Percentiles rank a stretch among this genome's conserved stretches.
phyloP scores from a whole-genome alignment of 2,329 filamentous ascomycete genomes.

The Clarireedia monteithiana region DNA sequence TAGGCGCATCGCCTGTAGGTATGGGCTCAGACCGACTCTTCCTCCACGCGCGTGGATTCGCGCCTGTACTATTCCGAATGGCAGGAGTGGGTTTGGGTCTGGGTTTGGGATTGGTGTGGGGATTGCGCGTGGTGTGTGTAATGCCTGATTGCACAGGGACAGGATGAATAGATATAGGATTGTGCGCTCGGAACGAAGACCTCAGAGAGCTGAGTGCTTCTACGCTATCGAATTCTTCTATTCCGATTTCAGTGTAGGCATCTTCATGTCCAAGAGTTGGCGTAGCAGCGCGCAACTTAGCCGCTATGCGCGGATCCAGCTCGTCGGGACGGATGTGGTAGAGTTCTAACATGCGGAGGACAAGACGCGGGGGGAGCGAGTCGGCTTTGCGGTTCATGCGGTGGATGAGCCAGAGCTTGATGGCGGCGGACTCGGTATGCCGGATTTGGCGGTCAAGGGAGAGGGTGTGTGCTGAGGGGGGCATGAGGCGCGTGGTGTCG shows the following conservation, averaged over 20 bases:
- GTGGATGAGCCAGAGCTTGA: constrained; percentile 19
- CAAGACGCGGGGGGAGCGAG: constrained; percentile 16
- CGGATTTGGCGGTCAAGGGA: constrained; percentile 4
- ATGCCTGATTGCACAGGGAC: no score
- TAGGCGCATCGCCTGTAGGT: no score
- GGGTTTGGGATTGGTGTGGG: background rate
- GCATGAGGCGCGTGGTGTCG: constrained; percentile 17
- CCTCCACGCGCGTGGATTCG: background rate
- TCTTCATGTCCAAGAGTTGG: no score
- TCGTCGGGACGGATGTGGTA: constrained; percentile 21
- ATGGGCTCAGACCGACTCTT: background rate
- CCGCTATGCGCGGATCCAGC: constrained; percentile 12
- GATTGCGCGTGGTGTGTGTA: background rate
- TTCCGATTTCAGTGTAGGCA: no score
- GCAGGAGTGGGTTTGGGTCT: background rate
- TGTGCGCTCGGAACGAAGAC: background rate
- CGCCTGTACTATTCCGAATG: background rate
- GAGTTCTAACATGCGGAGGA: constrained; percentile 18
- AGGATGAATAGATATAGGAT: no score
- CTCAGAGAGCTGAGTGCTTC: background rate
- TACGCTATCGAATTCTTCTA: background rate
- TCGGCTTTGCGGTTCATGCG: constrained; percentile 22
- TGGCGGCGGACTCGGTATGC: constrained; percentile 15
- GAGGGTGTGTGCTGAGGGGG: constrained; percentile 12
- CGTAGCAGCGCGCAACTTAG: constrained; percentile 7